phyloP scores from a whole-genome alignment of 2,329 filamentous ascomycete species.

The Dactylellina leptospora region DNA sequence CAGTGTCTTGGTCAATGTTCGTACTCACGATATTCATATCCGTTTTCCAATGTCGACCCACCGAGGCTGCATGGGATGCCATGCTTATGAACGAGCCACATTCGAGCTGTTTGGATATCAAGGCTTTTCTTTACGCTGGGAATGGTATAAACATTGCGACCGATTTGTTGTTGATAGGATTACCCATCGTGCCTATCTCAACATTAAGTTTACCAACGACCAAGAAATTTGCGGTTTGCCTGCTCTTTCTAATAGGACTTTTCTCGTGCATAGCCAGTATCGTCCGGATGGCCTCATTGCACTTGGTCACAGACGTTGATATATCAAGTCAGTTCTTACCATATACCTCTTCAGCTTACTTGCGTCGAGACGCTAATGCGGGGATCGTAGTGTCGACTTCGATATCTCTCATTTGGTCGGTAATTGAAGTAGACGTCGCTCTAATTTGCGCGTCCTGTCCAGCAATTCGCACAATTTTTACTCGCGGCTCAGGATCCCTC shows the following conservation, averaged over 20 bases:
- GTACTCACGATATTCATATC: constrained; percentile 21
- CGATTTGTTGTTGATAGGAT: constrained; percentile 9
- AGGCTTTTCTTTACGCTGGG: constrained; percentile 17
- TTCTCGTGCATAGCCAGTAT: constrained; percentile 32
- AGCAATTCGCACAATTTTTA: constrained; percentile 23
- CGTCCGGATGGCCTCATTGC: constrained; percentile 7
- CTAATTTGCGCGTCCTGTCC: constrained; percentile 32
- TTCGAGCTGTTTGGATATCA: constrained; percentile 11
- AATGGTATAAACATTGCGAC: constrained; percentile 16
- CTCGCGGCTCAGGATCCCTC: background rate
- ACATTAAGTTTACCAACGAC: constrained; percentile 3
- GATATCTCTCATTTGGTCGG: constrained; percentile 20
- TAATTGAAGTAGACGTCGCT: constrained; percentile 28
- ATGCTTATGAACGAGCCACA: background rate
- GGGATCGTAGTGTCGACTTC: constrained; percentile 22
- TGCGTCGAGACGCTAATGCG: too few species aligned
- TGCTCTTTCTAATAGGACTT: constrained; percentile 25
- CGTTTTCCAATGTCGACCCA: constrained; percentile 25
- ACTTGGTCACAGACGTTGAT: constrained; percentile 2
- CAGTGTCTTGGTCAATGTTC: constrained; percentile 31
- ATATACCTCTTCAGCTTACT: too few species aligned
- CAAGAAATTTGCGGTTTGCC: constrained; percentile 35
- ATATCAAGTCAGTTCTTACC: constrained; percentile 16
- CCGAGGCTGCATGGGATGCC: constrained; percentile 11
- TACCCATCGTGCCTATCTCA: constrained; percentile 27